These are phyloP conservation scores for Rutstroemia sp. DNA, from an alignment of 2,329 filamentous ascomycete species.

Conservation along the genomic window DNA sequence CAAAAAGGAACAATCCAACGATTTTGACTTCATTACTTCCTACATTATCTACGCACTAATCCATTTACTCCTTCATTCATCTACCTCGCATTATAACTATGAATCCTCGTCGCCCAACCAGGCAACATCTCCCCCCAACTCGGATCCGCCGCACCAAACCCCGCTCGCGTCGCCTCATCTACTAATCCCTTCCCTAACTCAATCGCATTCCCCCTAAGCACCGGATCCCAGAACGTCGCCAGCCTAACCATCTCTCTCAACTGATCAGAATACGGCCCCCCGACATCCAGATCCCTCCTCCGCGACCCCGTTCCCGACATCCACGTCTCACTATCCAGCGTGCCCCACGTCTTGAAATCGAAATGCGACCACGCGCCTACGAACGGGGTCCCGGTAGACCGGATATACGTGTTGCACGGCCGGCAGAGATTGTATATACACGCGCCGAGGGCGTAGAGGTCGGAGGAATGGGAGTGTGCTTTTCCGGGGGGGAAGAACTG, in stretches of 20 bases:
- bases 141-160: not conserved
- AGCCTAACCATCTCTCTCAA: not conserved
- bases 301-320: not conserved
- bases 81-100: not conserved
- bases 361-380: conserved; percentile 1
- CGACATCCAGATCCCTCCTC: not conserved
- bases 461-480: conserved; percentile 15
- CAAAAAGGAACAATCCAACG: no score
- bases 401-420: not conserved
- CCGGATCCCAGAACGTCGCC: not conserved
- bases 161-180: not conserved
- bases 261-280: not conserved
- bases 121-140: not conserved
- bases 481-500: conserved; percentile 8
- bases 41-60: not conserved
- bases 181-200: not conserved
- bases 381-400: not conserved
- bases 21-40: no score
- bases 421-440: conserved; percentile 17
- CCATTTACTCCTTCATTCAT: not conserved
- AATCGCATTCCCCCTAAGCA: not conserved
- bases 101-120: not conserved
- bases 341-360: not conserved
- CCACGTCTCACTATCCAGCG: not conserved
- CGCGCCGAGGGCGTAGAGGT: conserved; percentile 22